These are phyloP conservation scores for Marasmius oreades DNA, from an alignment of 1,284 basidiomycete species.

Conservation along the genomic window DNA sequence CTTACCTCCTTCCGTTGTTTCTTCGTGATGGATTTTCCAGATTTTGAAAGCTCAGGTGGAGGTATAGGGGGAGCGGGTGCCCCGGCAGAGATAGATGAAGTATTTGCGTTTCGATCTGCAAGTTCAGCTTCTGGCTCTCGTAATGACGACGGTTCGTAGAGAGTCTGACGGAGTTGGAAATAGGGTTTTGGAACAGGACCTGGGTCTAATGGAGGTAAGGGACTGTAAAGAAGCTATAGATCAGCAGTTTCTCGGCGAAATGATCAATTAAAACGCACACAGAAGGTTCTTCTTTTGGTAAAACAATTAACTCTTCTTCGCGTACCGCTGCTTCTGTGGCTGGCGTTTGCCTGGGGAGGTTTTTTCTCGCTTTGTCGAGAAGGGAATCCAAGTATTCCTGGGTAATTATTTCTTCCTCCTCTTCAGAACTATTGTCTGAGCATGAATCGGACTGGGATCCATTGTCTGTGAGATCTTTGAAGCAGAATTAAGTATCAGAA, in stretches of 20 bases:
- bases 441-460: conserved; percentile 31
- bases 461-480: conserved; percentile 17
- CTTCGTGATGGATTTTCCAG: conserved; percentile 62
- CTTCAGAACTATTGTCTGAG: conserved; percentile 29
- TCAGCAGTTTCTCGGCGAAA: conserved; percentile 7
- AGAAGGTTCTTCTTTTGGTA: conserved; percentile 33
- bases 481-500: neutral
- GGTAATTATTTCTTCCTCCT: conserved; percentile 38
- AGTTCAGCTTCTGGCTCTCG: conserved; percentile 61
- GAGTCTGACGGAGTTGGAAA: conserved; percentile 45
- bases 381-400: conserved; percentile 63
- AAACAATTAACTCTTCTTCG: conserved; percentile 42
- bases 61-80: conserved; percentile 51
- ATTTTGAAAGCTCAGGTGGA: conserved; percentile 54
- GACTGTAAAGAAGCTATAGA: conserved; percentile 33
- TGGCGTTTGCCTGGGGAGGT: conserved; percentile 24
- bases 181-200: conserved; percentile 60
- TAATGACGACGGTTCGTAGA: conserved; percentile 42
- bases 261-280: conserved; percentile 26
- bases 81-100: conserved; percentile 37
- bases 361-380: conserved; percentile 55
- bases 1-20: conserved; percentile 66
- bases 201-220: conserved; percentile 64
- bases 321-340: conserved; percentile 29
- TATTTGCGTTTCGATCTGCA: conserved; percentile 43